phyloP scores from a whole-genome alignment of 2,329 filamentous ascomycete genomes.

The Ilyonectria destructans region DNA sequence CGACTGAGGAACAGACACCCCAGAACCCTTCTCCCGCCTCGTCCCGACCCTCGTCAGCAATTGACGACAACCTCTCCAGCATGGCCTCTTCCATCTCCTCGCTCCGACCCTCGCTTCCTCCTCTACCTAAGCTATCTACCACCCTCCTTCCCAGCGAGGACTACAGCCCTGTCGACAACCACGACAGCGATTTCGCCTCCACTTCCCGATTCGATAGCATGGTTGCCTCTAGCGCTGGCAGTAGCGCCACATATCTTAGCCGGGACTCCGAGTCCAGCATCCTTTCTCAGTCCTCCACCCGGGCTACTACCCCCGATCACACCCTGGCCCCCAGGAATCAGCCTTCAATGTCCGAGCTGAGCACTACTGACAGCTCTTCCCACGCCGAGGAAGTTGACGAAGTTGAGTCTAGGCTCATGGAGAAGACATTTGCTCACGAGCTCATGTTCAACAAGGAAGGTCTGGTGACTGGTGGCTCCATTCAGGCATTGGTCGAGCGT shows the following conservation, averaged over 20 bases:
- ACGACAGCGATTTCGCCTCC: slow-evolving; percentile 67
- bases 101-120: slow-evolving; percentile 66
- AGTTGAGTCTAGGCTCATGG: slow-evolving; percentile 86
- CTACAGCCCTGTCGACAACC: slow-evolving; percentile 64
- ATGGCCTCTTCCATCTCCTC: slow-evolving; percentile 65
- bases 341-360: slow-evolving; percentile 79
- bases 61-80: slow-evolving; percentile 61
- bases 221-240: slow-evolving; percentile 83
- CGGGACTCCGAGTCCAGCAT: slow-evolving; percentile 87
- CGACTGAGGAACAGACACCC: slow-evolving; percentile 51
- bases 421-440: slow-evolving; percentile 93
- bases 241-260: slow-evolving; percentile 84
- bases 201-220: slow-evolving; percentile 78
- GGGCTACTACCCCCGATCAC: slow-evolving; percentile 88
- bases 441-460: slow-evolving; percentile 95
- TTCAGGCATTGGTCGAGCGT: slow-evolving; percentile 93
- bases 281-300: slow-evolving; percentile 86
- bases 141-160: slow-evolving; percentile 64
- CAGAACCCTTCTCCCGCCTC: slow-evolving; percentile 54
- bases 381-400: slow-evolving; percentile 85
- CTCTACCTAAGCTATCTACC: slow-evolving; percentile 72
- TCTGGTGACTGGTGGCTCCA: slow-evolving; percentile 91
- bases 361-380: slow-evolving; percentile 75
- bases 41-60: slow-evolving; percentile 62
- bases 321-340: slow-evolving; percentile 69